Percentiles rank a stretch among this genome's conserved stretches.
These are phyloP conservation scores for Salix brachista DNA, from an alignment of 345 rosid genomes.

Conservation along the genomic window DNA sequence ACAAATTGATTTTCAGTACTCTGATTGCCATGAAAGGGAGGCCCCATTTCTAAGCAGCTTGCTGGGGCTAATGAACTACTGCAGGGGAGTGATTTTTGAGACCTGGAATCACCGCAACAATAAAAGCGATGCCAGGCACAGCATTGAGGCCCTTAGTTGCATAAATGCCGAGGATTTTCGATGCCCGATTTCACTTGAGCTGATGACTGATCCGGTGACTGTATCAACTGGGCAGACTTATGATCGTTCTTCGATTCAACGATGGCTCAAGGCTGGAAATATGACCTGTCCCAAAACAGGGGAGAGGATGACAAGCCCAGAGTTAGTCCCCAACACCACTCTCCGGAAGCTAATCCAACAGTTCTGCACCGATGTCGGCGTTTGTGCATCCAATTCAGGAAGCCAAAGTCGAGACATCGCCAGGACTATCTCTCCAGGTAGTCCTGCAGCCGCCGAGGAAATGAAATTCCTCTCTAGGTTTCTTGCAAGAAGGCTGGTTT, in stretches of 20 bases:
- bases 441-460: constrained; percentile 49
- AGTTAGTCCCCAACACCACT: constrained; percentile 52
- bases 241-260: constrained; percentile 71
- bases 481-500: constrained; percentile 51
- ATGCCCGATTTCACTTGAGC: constrained; percentile 83
- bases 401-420: constrained; percentile 37
- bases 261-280: constrained; percentile 79
- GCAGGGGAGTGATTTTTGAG: constrained; percentile 59
- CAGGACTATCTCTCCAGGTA: constrained; percentile 45
- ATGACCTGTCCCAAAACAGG: constrained; percentile 76
- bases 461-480: constrained; percentile 43
- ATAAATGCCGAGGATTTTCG: constrained; percentile 71
- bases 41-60: constrained; percentile 52
- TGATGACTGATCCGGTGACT: constrained; percentile 81
- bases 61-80: constrained; percentile 58
- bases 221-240: constrained; percentile 82
- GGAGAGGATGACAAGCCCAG: constrained; percentile 48
- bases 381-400: constrained; percentile 34
- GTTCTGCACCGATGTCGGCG: constrained; percentile 47
- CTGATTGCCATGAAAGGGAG: constrained; percentile 37
- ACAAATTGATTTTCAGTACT: constrained; percentile 28
- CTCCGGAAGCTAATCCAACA: constrained; percentile 58
- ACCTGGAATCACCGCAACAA: constrained; percentile 21
- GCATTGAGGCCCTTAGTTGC: constrained; percentile 42
- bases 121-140: constrained; percentile 25